phyloP scores from a whole-genome alignment of 1,284 basidiomycete species.

The Naganishia sp. region DNA sequence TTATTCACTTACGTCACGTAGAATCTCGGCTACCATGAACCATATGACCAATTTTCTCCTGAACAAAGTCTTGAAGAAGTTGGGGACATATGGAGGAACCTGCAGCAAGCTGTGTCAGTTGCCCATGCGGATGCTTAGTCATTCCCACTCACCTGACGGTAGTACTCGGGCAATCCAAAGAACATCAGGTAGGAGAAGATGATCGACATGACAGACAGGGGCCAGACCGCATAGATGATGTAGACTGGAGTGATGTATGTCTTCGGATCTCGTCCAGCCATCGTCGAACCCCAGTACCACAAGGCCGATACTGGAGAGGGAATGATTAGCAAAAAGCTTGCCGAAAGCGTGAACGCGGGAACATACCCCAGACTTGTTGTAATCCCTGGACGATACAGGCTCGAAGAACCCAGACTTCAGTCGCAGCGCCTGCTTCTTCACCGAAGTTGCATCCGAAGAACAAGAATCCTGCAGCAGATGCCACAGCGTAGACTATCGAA shows the following conservation, averaged over 20 bases:
- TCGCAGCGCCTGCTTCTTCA: constrained; percentile 90
- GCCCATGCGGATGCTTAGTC: not conserved
- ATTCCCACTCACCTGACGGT: constrained; percentile 56
- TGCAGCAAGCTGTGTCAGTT: constrained; percentile 56
- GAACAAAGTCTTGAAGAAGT: constrained; percentile 83
- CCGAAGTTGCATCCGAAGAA: constrained; percentile 95
- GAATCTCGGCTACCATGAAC: constrained; percentile 85
- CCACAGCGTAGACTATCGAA: constrained; percentile 68
- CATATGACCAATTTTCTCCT: constrained; percentile 85
- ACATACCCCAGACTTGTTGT: constrained; percentile 77
- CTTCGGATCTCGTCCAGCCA: constrained; percentile 59
- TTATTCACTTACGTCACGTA: constrained; percentile 61
- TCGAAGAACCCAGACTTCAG: constrained; percentile 84
- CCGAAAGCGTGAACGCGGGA: not conserved
- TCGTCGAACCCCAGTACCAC: constrained; percentile 88
- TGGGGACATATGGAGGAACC: constrained; percentile 87
- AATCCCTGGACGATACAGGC: constrained; percentile 89
- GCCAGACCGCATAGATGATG: constrained; percentile 77
- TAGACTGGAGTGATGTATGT: constrained; percentile 47
- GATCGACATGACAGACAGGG: constrained; percentile 70
- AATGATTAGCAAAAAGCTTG: not conserved
- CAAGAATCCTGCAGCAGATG: constrained; percentile 81
- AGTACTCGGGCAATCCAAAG: constrained; percentile 72
- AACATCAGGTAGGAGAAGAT: constrained; percentile 78
- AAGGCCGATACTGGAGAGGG: constrained; percentile 65